Base-by-base conservation (phyloP, 2,329 filamentous ascomycete species). In the Conoideocrella luteorostrata region DNA sequence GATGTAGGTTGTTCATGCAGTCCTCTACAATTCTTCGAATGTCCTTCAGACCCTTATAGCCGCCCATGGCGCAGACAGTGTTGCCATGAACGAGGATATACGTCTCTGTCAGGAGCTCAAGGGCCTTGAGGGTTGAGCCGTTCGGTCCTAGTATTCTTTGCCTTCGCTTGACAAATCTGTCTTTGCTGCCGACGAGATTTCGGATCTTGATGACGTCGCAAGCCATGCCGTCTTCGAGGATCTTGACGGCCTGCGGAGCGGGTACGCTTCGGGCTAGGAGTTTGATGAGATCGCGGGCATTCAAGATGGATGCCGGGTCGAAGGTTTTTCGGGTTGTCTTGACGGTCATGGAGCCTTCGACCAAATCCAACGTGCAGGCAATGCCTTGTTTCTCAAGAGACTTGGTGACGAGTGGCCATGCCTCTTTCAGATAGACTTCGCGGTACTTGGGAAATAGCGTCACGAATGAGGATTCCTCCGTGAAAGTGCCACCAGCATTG, bases 61-160 rank as follows among this genome's bases (percentile, higher is more conserved):
- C 82, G 0, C 93, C 93, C 86, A 98, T 96, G 5, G 79, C 84
- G 1, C 83, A 82, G 22, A 98, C 93, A 0, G 93, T 97, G 65
- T 95, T 97, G 53, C 93, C 93, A 64, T 98, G 93, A 1, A 98
- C 93, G 33, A 97, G 77, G 42, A 98, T 86, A 64, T 97, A 96
- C 45, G 87, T 94, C 57, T 84, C 74, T 1, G 93, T 98, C 43
- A 98, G 77, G 3, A 97, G 77, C 65, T 97, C 89, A 22, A 98
- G 77, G 2, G 93, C 93, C 63, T 97, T 97, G 42, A 98, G 74
- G 2, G 93, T 98, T 39, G 86, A 88, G 29, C 91, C 93, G 52
- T 88, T 86, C 13, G 91, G 90, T 0, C 93, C 93, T 20, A 98
- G 74, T 46, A 98, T 93, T 45, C 93, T 77, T 68, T 98, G 93